Evolutionary conservation across 441 rosid genomes (phyloP), one percentile per base, ranked within the genome.

Genomic region (Erysimum cheiri): DNA sequence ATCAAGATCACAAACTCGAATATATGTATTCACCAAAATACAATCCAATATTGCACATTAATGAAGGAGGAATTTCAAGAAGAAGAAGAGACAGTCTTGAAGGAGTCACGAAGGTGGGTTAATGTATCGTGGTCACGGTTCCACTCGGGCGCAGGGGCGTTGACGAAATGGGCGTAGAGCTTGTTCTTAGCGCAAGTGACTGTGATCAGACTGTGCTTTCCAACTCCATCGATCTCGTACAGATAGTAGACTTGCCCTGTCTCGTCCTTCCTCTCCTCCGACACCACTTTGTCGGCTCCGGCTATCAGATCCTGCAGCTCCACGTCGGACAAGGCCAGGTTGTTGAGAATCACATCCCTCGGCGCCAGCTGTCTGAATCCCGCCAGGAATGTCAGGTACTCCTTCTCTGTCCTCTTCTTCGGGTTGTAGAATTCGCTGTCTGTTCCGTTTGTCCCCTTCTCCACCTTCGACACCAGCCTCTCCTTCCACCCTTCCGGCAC

Each of bases 401-500:
- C 96, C 53, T 83, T 85, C 80, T 89, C 93, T 3, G 84, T 78
- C 69, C 41, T 85, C 87, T 93, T 93, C 80, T 87, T 93, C 0
- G 96, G 98, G 61, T 89, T 93, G 76, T 85, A 93, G 78, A 91
- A 88, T 73, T 93, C 97, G 72, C 96, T 91, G 80, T 93, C 95
- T 0, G 96, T 93, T 32, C 97, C 95, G 54, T 91, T 91, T 8
- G 97, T 91, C n/a, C 97, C 98, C 74, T 93, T 93, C 82, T 93
- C 96, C 6, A 93, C 93, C 60, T 93, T 93, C 22, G 98, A 88
- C 33, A 93, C 96, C 33, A 85, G 73, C 15, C 95, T 78, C 71
- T 93, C 97, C 73, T 91, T 91, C 97, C 97, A 93, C 1, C 96
- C 96, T 3, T 89, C 90, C 0, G 93, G 96, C 32, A 93, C 97